phyloP scores from a whole-genome alignment of 1,284 basidiomycete genomes.

The Boletus mariae region DNA sequence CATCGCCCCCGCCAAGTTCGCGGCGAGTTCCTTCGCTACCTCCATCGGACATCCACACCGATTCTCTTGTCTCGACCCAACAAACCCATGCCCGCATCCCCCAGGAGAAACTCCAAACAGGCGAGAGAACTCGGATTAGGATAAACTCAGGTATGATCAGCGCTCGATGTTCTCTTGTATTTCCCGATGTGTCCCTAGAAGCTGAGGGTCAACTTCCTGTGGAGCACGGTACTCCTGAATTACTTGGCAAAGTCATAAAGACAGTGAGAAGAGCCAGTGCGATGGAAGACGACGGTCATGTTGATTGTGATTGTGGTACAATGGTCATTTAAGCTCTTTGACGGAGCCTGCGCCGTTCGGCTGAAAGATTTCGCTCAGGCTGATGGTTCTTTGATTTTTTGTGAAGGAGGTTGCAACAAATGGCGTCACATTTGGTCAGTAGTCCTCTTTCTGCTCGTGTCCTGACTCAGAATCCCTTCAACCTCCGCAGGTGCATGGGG shows the following conservation, averaged over 20 bases:
- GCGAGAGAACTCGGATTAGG: constrained; percentile 9
- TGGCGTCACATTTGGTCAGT: constrained; percentile 76
- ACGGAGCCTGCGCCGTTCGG: background rate
- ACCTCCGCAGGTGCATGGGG: constrained; percentile 70
- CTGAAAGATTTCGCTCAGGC: constrained; percentile 34
- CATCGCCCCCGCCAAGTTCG: constrained; percentile 10
- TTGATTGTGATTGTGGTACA: constrained; percentile 65
- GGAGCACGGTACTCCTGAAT: background rate
- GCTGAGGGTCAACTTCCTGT: constrained; percentile 43
- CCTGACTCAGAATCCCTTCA: constrained; percentile 1
- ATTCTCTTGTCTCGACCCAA: constrained; percentile 27
- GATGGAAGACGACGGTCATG: constrained; percentile 14
- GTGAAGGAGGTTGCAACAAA: constrained; percentile 61
- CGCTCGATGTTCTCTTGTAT: constrained; percentile 24
- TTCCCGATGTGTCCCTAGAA: constrained; percentile 29
- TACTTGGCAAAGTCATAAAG: background rate
- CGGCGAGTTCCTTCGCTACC: constrained; percentile 29
- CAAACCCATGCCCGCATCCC: constrained; percentile 42
- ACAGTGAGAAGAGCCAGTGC: background rate
- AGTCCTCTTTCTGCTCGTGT: background rate
- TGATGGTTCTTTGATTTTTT: constrained; percentile 53
- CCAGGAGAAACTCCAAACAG: constrained; percentile 36
- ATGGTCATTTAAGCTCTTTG: constrained; percentile 34
- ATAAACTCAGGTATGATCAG: constrained; percentile 47
- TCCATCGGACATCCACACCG: constrained; percentile 36